Percentiles rank a stretch among this genome's conserved stretches.
Conservation (phyloP, 108 stramenopile species). For the Cyclotella atomus region DNA sequence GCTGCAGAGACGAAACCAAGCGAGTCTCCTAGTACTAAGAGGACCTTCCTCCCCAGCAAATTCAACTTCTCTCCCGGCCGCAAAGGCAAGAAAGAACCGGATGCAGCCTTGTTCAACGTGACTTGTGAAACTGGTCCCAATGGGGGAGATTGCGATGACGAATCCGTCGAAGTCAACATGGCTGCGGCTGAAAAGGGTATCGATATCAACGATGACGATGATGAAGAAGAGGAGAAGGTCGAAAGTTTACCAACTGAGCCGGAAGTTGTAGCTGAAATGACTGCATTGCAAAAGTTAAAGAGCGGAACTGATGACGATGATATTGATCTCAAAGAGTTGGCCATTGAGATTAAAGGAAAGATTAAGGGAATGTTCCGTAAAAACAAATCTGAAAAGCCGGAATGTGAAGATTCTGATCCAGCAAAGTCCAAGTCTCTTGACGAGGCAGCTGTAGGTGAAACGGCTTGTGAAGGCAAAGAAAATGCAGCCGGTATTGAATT, state of each 20-base stretch:
- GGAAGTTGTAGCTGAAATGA: too few species aligned
- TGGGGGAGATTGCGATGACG: neutral
- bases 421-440: neutral
- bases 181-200: neutral
- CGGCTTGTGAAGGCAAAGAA: too few species aligned
- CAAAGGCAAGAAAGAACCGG: neutral
- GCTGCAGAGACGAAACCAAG: neutral
- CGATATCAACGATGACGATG: too few species aligned
- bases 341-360: neutral
- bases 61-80: neutral
- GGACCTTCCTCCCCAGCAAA: neutral
- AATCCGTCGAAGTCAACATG: neutral
- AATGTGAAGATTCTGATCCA: neutral
- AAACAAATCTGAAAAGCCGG: neutral
- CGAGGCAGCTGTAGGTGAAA: neutral
- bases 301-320: neutral
- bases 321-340: neutral
- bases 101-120: neutral
- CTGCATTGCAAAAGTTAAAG: too few species aligned
- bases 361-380: neutral
- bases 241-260: too few species aligned
- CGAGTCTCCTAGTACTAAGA: neutral
- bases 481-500: neutral
- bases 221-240: too few species aligned
- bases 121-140: neutral